These are phyloP conservation scores for Globisporangium radiosum DNA, from an alignment of 352 stramenopile genomes.

Conservation along the genomic window DNA sequence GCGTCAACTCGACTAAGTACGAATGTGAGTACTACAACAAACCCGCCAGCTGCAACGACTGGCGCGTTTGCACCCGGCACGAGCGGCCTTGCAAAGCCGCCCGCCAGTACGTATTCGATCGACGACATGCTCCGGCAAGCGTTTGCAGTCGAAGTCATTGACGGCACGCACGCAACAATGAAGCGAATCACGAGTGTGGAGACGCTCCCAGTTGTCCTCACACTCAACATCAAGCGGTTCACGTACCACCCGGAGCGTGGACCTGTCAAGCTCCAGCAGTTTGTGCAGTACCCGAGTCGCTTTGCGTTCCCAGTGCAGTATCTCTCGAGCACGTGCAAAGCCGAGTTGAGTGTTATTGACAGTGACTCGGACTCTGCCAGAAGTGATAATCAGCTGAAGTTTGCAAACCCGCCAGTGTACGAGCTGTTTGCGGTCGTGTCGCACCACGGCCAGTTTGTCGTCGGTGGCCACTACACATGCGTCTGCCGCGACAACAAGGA, in stretches of 20 bases:
- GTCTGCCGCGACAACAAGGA: constrained; percentile 85
- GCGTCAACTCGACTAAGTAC: background rate
- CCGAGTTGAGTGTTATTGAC: constrained; percentile 23
- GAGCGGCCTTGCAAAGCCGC: constrained; percentile 31
- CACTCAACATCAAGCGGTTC: constrained; percentile 81
- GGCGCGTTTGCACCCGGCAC: constrained; percentile 22
- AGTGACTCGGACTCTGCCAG: constrained; percentile 5
- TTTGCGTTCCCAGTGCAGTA: constrained; percentile 66
- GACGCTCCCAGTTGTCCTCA: constrained; percentile 69
- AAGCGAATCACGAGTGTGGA: constrained; percentile 73
- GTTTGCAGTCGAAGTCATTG: constrained; percentile 71
- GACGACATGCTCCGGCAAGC: constrained; percentile 72
- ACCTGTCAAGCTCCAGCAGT: constrained; percentile 77
- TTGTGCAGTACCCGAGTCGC: constrained; percentile 72
- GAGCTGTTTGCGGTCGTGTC: constrained; percentile 82
- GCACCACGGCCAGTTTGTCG: constrained; percentile 72
- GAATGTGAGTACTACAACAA: no score
- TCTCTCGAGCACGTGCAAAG: constrained; percentile 56
- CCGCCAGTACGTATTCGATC: constrained; percentile 37
- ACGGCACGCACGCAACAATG: constrained; percentile 51
- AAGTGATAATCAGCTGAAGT: constrained; percentile 16
- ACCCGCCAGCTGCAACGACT: background rate
- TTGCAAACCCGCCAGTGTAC: constrained; percentile 50
- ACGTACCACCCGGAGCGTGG: constrained; percentile 76
- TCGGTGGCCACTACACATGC: constrained; percentile 79